These are phyloP conservation scores for Chara braunii DNA, from an alignment of 139 green algal species.

Conservation along the genomic window DNA sequence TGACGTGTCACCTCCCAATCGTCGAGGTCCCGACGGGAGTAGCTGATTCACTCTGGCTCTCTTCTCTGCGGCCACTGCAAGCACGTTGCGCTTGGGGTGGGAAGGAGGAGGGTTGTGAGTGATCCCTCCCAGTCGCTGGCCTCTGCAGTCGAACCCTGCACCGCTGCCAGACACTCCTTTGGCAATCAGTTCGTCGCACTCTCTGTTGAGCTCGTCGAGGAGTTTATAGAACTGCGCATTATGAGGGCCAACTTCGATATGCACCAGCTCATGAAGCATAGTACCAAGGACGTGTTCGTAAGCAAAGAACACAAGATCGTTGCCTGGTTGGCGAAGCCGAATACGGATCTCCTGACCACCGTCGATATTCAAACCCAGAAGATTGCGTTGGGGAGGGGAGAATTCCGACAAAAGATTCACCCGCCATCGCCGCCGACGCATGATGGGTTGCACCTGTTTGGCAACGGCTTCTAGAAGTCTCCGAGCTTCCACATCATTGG, in stretches of 20 bases:
- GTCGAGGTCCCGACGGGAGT: constrained; percentile 36
- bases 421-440: constrained; percentile 53
- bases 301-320: constrained; percentile 48
- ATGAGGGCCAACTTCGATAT: constrained; percentile 62
- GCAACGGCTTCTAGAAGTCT: constrained; percentile 51
- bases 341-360: constrained; percentile 36
- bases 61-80: constrained; percentile 18
- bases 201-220: constrained; percentile 72
- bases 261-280: constrained; percentile 81
- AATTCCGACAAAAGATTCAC: constrained; percentile 69
- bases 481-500: constrained; percentile 42
- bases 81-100: background rate
- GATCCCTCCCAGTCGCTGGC: background rate
- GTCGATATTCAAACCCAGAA: constrained; percentile 59
- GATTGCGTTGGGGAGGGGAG: too few species aligned
- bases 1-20: constrained; percentile 40
- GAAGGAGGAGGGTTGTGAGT: background rate
- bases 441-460: constrained; percentile 78
- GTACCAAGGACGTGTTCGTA: constrained; percentile 71
- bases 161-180: constrained; percentile 31
- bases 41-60: background rate
- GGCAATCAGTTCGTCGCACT: constrained; percentile 77
- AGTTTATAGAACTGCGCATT: constrained; percentile 78
- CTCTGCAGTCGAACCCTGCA: constrained; percentile 4
- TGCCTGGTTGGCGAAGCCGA: constrained; percentile 26